Evolutionary conservation across 805 yeast genomes (phyloP).

Genomic region (Tetrapisispora arboricola): DNA sequence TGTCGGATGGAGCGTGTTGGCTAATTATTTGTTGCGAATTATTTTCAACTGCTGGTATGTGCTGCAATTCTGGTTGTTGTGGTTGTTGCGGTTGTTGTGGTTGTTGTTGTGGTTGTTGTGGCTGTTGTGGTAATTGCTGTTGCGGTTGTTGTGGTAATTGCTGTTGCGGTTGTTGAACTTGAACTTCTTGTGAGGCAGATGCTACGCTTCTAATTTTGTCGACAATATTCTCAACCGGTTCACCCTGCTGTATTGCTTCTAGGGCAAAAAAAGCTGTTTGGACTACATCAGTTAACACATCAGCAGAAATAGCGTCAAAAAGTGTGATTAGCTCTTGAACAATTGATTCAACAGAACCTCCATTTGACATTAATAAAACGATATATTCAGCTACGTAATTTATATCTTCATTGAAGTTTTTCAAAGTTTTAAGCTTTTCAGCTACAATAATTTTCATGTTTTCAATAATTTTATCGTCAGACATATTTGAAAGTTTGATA

Average conservation of each 20-base stretch:
- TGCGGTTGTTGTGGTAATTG: slow-evolving; percentile 6
- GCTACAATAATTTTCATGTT: slow-evolving; percentile 37
- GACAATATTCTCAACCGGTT: slow-evolving; percentile 23
- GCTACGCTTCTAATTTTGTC: slow-evolving; percentile 20
- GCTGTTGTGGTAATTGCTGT: slow-evolving; percentile 9
- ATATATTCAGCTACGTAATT: slow-evolving; percentile 65
- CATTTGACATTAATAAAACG: slow-evolving; percentile 58
- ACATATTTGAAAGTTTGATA: slow-evolving; percentile 10
- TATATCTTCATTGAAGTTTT: slow-evolving; percentile 40
- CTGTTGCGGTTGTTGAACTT: slow-evolving; percentile 13
- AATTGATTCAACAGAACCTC: slow-evolving; percentile 51
- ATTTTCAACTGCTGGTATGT: not conserved
- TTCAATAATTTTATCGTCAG: slow-evolving; percentile 25
- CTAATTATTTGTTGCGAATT: not conserved
- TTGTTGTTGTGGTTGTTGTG: slow-evolving; percentile 12
- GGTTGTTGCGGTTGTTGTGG: slow-evolving; percentile 4
- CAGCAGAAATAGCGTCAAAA: slow-evolving; percentile 51
- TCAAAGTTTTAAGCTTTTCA: slow-evolving; percentile 31
- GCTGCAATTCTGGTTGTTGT: slow-evolving; percentile 10
- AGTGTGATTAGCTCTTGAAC: slow-evolving; percentile 49
- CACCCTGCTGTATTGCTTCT: slow-evolving; percentile 32
- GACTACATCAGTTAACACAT: slow-evolving; percentile 48
- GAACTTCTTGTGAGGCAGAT: slow-evolving; percentile 6
- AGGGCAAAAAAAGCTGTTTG: slow-evolving; percentile 50
- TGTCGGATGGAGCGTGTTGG: not conserved